phyloP scores from a whole-genome alignment of 768 basidiomycete genomes.

The Leccinum aurantiacum region DNA sequence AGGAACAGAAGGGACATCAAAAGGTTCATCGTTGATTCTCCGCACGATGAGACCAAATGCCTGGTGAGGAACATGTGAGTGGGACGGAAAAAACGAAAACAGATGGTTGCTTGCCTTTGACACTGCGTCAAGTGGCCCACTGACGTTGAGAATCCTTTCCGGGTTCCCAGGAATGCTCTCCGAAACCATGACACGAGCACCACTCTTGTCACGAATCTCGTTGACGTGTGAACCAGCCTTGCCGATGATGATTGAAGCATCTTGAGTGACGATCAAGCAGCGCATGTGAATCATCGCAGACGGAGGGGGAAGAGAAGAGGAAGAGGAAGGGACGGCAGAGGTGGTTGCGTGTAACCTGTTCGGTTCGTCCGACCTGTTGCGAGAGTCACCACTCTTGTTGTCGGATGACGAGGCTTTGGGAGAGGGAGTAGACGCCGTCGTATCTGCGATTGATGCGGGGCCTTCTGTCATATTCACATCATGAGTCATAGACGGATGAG shows the following conservation, averaged over 20 bases:
- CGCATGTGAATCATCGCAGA: slow-evolving; percentile 94
- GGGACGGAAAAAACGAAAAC: background rate
- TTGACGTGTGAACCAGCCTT: slow-evolving; percentile 95
- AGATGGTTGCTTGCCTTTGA: slow-evolving; percentile 69
- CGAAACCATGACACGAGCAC: slow-evolving; percentile 94
- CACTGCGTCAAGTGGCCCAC: slow-evolving; percentile 96
- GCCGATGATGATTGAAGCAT: slow-evolving; percentile 98
- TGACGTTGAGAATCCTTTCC: slow-evolving; percentile 97
- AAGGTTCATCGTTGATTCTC: slow-evolving; percentile 98
- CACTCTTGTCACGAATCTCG: slow-evolving; percentile 97
- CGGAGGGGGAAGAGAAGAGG: slow-evolving; percentile 49
- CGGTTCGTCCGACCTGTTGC: slow-evolving; percentile 36
- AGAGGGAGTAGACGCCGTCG: slow-evolving; percentile 58
- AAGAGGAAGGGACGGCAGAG: slow-evolving; percentile 50
- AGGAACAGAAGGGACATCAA: slow-evolving; percentile 95
- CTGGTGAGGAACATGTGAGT: slow-evolving; percentile 40
- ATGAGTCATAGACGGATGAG: slow-evolving; percentile 39
- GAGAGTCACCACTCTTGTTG: slow-evolving; percentile 42
- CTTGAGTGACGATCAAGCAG: slow-evolving; percentile 97
- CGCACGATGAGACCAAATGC: slow-evolving; percentile 98
- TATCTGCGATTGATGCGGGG: slow-evolving; percentile 39
- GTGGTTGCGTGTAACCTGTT: slow-evolving; percentile 46
- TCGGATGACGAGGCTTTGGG: slow-evolving; percentile 46
- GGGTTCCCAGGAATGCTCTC: slow-evolving; percentile 99
- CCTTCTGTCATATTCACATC: slow-evolving; percentile 69